A percentile compares a stretch with the other conserved stretches of the same genome.
Conservation (phyloP, 768 basidiomycete species). For the Filobasidium wieringae region DNA sequence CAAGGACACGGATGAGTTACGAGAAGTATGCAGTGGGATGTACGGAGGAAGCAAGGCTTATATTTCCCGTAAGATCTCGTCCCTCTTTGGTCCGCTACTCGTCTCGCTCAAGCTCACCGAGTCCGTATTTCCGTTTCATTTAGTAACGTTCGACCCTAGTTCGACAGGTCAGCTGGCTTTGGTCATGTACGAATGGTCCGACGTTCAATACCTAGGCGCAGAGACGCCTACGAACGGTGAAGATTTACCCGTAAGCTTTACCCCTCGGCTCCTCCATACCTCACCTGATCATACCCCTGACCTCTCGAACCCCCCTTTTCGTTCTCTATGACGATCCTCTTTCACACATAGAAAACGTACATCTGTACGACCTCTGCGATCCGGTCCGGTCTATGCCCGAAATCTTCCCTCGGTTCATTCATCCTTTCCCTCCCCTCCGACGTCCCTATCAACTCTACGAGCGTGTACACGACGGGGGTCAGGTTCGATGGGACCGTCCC, state of each 20-base stretch:
- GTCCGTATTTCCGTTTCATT: background rate
- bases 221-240: constrained; percentile 28
- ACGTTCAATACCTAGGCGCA: constrained; percentile 66
- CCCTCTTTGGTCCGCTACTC: background rate
- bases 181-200: constrained; percentile 92
- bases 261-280: constrained; percentile 40
- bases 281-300: constrained; percentile 55
- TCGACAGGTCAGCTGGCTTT: constrained; percentile 83
- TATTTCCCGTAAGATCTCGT: constrained; percentile 44
- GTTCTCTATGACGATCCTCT: background rate
- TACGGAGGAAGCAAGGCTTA: constrained; percentile 66
- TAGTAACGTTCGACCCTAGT: constrained; percentile 59
- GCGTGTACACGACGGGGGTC: constrained; percentile 77
- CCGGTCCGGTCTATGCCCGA: constrained; percentile 56
- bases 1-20: constrained; percentile 63
- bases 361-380: constrained; percentile 79
- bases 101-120: background rate
- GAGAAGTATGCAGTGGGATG: constrained; percentile 93
- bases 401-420: constrained; percentile 69
- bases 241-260: constrained; percentile 38
- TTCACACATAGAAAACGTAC: constrained; percentile 61
- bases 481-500: constrained; percentile 41
- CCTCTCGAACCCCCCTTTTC: constrained; percentile 1
- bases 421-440: constrained; percentile 64
- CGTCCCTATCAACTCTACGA: constrained; percentile 56